These are phyloP conservation scores for Solanum infundibuliforme DNA, from an alignment of 257 asterid species.

Conservation along the genomic window DNA sequence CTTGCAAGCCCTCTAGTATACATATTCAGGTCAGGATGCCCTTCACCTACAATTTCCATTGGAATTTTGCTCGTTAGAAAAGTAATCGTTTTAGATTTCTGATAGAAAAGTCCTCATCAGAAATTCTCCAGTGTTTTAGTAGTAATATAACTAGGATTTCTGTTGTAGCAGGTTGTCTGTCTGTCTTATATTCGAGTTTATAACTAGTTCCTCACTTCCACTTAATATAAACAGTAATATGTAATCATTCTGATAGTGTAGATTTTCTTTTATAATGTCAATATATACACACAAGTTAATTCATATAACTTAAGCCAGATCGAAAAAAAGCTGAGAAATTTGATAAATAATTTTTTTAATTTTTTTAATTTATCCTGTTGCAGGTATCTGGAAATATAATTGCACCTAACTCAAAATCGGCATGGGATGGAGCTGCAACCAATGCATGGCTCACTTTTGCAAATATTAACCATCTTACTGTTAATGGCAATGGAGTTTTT, in stretches of 20 bases:
- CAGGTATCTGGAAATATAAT: constrained; percentile 47
- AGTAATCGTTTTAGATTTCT: background rate
- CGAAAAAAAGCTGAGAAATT: no score
- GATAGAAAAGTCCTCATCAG: background rate
- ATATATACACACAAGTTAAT: background rate
- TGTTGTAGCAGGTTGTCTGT: background rate
- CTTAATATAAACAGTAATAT: no score
- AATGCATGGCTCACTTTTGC: constrained; percentile 42
- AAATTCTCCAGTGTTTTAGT: background rate
- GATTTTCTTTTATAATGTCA: background rate
- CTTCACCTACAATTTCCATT: background rate
- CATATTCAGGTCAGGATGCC: constrained; percentile 20
- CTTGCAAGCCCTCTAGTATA: constrained; percentile 45
- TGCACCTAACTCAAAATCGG: constrained; percentile 31
- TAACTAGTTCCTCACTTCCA: background rate
- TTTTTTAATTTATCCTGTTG: background rate
- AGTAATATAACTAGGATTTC: background rate
- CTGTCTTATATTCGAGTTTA: background rate
- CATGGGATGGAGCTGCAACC: constrained; percentile 27
- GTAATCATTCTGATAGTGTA: background rate
- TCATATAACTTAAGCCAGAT: background rate
- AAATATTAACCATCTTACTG: constrained; percentile 25
- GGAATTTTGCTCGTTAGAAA: background rate
- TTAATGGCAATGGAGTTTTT: constrained; percentile 39
- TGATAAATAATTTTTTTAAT: background rate